Evolutionary conservation across 192 early-diverging fungal species (phyloP).

Genomic region (Diversispora epigaea): DNA sequence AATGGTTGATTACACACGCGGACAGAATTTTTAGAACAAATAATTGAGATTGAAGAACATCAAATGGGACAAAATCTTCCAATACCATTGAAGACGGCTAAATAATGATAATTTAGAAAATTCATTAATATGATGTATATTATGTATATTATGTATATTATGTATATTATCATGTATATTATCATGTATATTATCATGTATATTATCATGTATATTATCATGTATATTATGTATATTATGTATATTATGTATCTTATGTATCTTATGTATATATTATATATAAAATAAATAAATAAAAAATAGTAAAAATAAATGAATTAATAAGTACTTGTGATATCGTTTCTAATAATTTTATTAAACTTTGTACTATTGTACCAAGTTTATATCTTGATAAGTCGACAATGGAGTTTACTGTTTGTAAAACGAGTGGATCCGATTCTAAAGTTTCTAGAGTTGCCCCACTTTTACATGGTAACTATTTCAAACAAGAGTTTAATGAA

Average conservation of each 20-base stretch:
- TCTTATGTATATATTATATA: background rate
- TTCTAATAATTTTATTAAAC: constrained; percentile 72
- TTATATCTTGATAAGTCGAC: constrained; percentile 77
- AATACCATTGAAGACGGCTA: constrained; percentile 46
- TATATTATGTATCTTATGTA: too few relatives aligned
- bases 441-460: constrained; percentile 62
- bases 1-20: constrained; percentile 82
- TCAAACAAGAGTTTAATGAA: constrained; percentile 7
- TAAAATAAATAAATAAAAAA: constrained; percentile 14
- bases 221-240: background rate
- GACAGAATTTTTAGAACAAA: constrained; percentile 80
- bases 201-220: too few relatives aligned
- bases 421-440: constrained; percentile 74
- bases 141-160: background rate
- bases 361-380: constrained; percentile 64
- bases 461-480: constrained; percentile 70
- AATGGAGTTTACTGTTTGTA: constrained; percentile 73
- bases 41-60: constrained; percentile 83
- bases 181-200: too few relatives aligned
- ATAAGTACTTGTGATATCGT: constrained; percentile 61
- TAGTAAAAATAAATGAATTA: constrained; percentile 6
- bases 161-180: background rate
- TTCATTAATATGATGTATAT: background rate
- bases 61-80: constrained; percentile 59
- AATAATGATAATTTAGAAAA: background rate